A percentile compares a stretch with the other conserved stretches of the same genome.
Evolutionary conservation across 805 yeast species (phyloP).

Genomic region (Saccharomyces paradoxus): DNA sequence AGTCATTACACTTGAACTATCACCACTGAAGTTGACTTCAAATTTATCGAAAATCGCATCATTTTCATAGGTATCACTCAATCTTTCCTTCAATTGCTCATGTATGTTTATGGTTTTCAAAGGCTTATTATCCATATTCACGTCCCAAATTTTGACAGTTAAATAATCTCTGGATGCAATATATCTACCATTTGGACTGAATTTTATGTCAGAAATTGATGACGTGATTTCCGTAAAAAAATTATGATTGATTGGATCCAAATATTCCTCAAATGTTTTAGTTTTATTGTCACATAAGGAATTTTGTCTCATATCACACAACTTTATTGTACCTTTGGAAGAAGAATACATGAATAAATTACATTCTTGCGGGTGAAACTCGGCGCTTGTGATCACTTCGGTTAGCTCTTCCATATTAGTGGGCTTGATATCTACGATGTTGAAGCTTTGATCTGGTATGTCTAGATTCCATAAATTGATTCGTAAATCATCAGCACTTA

Average conservation of each 20-base stretch:
- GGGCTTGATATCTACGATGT: slow-evolving; percentile 96
- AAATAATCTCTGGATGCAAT: slow-evolving; percentile 95
- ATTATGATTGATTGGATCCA: slow-evolving; percentile 87
- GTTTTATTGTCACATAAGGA: slow-evolving; percentile 90
- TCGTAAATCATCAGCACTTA: slow-evolving; percentile 88
- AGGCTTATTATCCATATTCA: slow-evolving; percentile 93
- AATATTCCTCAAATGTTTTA: slow-evolving; percentile 81
- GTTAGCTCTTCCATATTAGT: slow-evolving; percentile 98
- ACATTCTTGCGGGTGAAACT: slow-evolving; percentile 89
- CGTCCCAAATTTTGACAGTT: slow-evolving; percentile 97
- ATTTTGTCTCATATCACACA: slow-evolving; percentile 93
- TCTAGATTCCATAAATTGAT: slow-evolving; percentile 93
- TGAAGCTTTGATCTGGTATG: slow-evolving; percentile 89
- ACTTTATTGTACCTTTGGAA: slow-evolving; percentile 89
- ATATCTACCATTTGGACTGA: slow-evolving; percentile 85
- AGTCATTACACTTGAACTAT: slow-evolving; percentile 85
- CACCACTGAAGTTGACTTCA: slow-evolving; percentile 92
- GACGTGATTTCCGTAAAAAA: slow-evolving; percentile 96
- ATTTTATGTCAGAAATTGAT: slow-evolving; percentile 87
- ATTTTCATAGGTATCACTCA: slow-evolving; percentile 96
- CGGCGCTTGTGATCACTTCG: slow-evolving; percentile 93
- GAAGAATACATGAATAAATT: slow-evolving; percentile 92
- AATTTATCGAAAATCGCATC: slow-evolving; percentile 98
- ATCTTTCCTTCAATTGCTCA: slow-evolving; percentile 83
- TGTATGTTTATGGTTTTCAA: slow-evolving; percentile 90